Conservation (phyloP, 208 protist genomes). For the Leishmania lainsoni region DNA sequence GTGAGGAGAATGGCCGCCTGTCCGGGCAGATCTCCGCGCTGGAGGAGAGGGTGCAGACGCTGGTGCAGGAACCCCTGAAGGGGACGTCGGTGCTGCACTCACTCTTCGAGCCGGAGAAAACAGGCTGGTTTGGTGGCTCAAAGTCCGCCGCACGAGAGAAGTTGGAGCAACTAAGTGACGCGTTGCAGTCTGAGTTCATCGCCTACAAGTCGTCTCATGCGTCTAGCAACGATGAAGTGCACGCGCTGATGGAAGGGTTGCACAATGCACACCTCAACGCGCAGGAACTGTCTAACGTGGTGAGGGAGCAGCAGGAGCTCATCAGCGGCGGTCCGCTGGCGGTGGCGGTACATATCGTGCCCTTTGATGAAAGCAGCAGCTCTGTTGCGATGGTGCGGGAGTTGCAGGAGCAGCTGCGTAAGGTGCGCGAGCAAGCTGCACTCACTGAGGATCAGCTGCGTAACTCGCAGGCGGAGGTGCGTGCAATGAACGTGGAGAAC, state of each 20-base stretch:
- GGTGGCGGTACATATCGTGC: conserved; percentile 49
- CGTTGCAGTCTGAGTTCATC: conserved; percentile 76
- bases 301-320: conserved; percentile 69
- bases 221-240: conserved; percentile 83
- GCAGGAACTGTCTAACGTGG: conserved; percentile 52
- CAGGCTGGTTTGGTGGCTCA: conserved; percentile 78
- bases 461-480: conserved; percentile 22
- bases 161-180: conserved; percentile 60
- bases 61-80: conserved; percentile 43
- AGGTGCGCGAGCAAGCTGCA: conserved; percentile 28
- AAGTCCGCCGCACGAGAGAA: conserved; percentile 68
- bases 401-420: conserved; percentile 49
- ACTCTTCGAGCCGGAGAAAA: conserved; percentile 81
- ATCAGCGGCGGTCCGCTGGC: conserved; percentile 50
- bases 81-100: conserved; percentile 61
- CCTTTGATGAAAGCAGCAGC: conserved; percentile 24
- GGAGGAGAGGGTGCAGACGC: conserved; percentile 46
- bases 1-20: conserved; percentile 82
- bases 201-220: conserved; percentile 74
- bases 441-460: conserved; percentile 23
- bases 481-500: conserved; percentile 24
- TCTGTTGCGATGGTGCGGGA: conserved; percentile 34
- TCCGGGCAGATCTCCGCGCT: conserved; percentile 32
- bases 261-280: conserved; percentile 64
- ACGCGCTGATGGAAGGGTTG: conserved; percentile 64